These are phyloP conservation scores for Diaporthe australafricana DNA, from an alignment of 2,329 filamentous ascomycete genomes.

Conservation along the genomic window DNA sequence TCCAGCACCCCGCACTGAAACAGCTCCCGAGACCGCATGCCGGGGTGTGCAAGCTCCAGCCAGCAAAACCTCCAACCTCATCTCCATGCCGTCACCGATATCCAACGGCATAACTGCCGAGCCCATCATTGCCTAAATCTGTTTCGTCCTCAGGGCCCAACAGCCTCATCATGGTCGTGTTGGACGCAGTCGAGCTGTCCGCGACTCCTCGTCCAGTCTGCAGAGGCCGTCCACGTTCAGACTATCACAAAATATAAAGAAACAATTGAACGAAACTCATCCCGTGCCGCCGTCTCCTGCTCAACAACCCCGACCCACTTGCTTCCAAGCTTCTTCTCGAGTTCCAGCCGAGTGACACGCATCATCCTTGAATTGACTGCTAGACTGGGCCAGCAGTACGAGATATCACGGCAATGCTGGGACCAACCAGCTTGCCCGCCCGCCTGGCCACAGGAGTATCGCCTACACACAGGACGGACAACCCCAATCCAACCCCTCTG, in stretches of 20 bases:
- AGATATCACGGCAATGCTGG: slow-evolving; percentile 15
- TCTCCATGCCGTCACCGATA: slow-evolving; percentile 16
- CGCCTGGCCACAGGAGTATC: background rate
- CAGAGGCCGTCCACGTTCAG: background rate
- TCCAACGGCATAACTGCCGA: slow-evolving; percentile 17
- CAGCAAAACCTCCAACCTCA: slow-evolving; percentile 1
- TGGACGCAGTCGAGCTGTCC: slow-evolving; percentile 1
- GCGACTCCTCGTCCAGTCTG: slow-evolving; percentile 8
- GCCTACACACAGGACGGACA: background rate
- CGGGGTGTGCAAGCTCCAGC: background rate
- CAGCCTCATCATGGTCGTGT: background rate
- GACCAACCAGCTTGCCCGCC: slow-evolving; percentile 19
- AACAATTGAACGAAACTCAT: background rate
- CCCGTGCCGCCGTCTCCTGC: slow-evolving; percentile 4
- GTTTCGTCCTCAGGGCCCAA: slow-evolving; percentile 17
- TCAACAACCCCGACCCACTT: background rate
- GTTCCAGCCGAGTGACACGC: slow-evolving; percentile 4
- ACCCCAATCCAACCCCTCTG: slow-evolving; percentile 1
- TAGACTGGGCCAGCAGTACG: slow-evolving; percentile 15
- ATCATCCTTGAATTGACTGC: slow-evolving; percentile 15
- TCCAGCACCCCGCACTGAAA: slow-evolving; percentile 24
- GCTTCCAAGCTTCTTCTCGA: background rate
- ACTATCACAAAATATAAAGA: background rate
- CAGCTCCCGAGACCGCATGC: slow-evolving; percentile 14
- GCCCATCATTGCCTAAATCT: slow-evolving; percentile 4